Evolutionary conservation across 495 filamentous ascomycete genomes (phyloP).

Genomic region (Apodospora peruviana): DNA sequence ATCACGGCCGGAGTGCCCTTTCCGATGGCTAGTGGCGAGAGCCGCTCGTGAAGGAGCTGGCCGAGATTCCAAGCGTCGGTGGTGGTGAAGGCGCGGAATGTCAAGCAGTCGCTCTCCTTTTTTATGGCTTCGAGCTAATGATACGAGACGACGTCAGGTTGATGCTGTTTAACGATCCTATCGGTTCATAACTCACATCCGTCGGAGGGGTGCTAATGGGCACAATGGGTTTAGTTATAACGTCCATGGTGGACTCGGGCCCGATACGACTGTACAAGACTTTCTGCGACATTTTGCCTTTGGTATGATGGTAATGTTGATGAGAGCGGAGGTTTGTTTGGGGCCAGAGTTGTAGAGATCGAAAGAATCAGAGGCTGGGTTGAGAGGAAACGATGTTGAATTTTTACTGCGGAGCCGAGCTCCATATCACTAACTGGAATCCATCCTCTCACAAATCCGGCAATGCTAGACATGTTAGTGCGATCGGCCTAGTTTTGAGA

Average conservation of each 20-base stretch:
- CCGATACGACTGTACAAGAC: neutral
- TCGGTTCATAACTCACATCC: neutral
- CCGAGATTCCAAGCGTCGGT: constrained; percentile 64
- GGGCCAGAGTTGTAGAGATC: neutral
- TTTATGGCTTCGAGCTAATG: constrained; percentile 3
- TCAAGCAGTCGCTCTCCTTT: constrained; percentile 26
- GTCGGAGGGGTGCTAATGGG: neutral
- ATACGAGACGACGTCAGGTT: neutral
- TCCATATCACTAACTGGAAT: too few relatives aligned
- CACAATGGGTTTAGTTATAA: neutral
- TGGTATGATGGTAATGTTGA: neutral
- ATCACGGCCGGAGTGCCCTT: constrained; percentile 49
- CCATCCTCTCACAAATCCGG: too few relatives aligned
- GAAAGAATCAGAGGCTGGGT: neutral
- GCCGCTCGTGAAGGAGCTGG: constrained; percentile 53
- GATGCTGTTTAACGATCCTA: neutral
- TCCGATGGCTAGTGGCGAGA: constrained; percentile 44
- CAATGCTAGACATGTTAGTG: too few relatives aligned
- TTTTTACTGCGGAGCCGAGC: too few relatives aligned
- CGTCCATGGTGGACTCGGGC: neutral
- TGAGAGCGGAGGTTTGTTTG: neutral
- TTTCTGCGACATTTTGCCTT: neutral
- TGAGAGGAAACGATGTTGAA: neutral
- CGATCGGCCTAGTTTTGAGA: too few relatives aligned
- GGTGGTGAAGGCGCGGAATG: constrained; percentile 58